Evolutionary conservation across 805 yeast genomes (phyloP), one percentile per base, ranked within the genome.

Genomic region (Zygosaccharomyces rouxii): DNA sequence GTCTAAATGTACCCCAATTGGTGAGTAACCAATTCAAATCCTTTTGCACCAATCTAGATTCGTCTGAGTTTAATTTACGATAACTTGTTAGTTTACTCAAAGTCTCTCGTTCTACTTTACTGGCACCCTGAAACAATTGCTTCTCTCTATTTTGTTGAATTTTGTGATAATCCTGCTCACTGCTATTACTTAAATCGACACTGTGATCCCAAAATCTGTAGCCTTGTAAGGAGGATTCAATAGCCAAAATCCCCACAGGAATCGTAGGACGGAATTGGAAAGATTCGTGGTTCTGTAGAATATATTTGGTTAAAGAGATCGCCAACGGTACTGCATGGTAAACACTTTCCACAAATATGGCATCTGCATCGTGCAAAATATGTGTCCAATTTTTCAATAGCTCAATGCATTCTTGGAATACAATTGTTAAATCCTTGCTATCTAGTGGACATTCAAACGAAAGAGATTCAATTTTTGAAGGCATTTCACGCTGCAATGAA

Each of bases 301-400:
- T 64, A 37, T 66, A 63, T 2, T 80, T 73, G n/a, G 79, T 65
- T 11, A 80, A 54, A 5, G 72, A 66, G 2, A 77, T 68, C 1
- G 78, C 65, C 14, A 80, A 73, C 1, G 80, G 81, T 37, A 77
- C 73, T 0, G 83, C 78, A 53, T 77, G 79, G 14, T 80, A 78
- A 49, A 75, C 77, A 0, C 83, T 73, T 0, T 74, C 74, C 29
- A 79, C 64, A 44, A 76, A 73, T 3, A 80, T 68, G 29, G 71
- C 70, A 51, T 78, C 79, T 1, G 79, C 77, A 13, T 69, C 71
- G 40, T 72, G 69, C 38, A 80, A 69, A 35, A 72, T 70, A 11
- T 71, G 63, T 40, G 71, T 61, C 83, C 84, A 80, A 54, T 76
- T 75, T 19, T 61, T 64, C 39, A 80, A 58, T 14, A 80, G 65